A percentile compares a stretch with the other conserved stretches of the same genome.
phyloP scores from a whole-genome alignment of 2,329 filamentous ascomycete species.

The Madurella mycetomatis region DNA sequence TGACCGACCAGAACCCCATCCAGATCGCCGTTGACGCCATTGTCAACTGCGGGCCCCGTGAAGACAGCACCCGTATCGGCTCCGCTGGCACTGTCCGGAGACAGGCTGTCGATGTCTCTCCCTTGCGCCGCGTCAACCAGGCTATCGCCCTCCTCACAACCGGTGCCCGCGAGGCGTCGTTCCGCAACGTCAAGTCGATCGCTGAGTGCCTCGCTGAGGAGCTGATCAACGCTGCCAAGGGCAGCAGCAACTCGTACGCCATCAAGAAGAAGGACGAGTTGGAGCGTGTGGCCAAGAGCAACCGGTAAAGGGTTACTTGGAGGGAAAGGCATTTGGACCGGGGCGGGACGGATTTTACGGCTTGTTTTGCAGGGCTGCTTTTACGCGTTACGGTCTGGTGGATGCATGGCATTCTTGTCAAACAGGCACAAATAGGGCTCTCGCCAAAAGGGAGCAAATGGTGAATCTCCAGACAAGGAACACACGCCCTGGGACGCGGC shows the following conservation, averaged over 20 bases:
- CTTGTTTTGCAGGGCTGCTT: constrained; percentile 40
- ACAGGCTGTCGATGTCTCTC: constrained; percentile 99
- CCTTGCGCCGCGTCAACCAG: constrained; percentile 99
- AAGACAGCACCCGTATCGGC: constrained; percentile 99
- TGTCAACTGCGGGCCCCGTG: constrained; percentile 99
- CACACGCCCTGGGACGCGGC: constrained; percentile 9
- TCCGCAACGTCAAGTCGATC: constrained; percentile 99
- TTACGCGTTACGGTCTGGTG: constrained; percentile 42
- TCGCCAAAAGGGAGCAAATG: constrained; percentile 28
- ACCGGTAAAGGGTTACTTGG: constrained; percentile 72
- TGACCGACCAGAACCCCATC: constrained; percentile 99
- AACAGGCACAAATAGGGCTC: constrained; percentile 38
- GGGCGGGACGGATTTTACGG: constrained; percentile 34
- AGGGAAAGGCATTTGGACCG: constrained; percentile 24
- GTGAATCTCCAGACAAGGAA: constrained; percentile 23
- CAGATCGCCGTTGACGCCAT: constrained; percentile 99
- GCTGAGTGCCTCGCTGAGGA: constrained; percentile 99
- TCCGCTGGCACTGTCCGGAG: constrained; percentile 99
- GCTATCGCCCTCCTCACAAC: constrained; percentile 98
- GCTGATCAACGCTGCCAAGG: constrained; percentile 99
- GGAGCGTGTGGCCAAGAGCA: constrained; percentile 99
- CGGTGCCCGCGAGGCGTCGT: constrained; percentile 95
- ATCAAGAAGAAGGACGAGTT: constrained; percentile 99
- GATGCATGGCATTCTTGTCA: constrained; percentile 43
- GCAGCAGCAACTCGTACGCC: constrained; percentile 99